phyloP scores from a whole-genome alignment of 2,329 filamentous ascomycete species.

The Ophiostoma australiae region DNA sequence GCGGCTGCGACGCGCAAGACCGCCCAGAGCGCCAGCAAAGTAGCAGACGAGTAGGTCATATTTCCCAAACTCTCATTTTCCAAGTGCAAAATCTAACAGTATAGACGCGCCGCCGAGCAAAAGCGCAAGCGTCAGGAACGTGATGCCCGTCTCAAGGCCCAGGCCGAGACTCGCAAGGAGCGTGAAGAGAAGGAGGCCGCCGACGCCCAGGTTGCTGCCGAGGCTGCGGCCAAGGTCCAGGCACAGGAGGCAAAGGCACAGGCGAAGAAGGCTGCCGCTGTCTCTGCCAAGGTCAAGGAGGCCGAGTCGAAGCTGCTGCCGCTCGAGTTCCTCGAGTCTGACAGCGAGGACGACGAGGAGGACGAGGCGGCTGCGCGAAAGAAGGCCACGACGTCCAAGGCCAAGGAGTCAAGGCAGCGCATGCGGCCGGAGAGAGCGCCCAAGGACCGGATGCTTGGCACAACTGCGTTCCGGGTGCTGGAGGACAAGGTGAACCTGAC shows the following conservation, averaged over 20 bases:
- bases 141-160: constrained; percentile 50
- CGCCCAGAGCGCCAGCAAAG: constrained; percentile 45
- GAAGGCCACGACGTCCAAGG: constrained; percentile 22
- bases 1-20: constrained; percentile 45
- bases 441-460: constrained; percentile 47
- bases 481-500: constrained; percentile 41
- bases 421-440: constrained; percentile 35
- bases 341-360: constrained; percentile 40
- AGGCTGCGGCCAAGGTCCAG: constrained; percentile 17
- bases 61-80: not conserved
- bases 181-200: constrained; percentile 26
- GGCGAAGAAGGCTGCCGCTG: constrained; percentile 27
- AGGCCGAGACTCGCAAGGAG: constrained; percentile 46
- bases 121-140: constrained; percentile 54
- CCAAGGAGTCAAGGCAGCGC: not conserved
- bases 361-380: constrained; percentile 17
- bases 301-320: constrained; percentile 46
- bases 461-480: constrained; percentile 51
- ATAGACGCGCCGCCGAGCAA: constrained; percentile 46
- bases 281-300: constrained; percentile 25
- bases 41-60: constrained; percentile 46
- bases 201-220: constrained; percentile 27
- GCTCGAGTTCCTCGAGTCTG: constrained; percentile 51
- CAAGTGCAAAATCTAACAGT: not conserved
- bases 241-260: constrained; percentile 27